Percentiles rank a stretch among this genome's conserved stretches.
These are phyloP conservation scores for Triticum dicoccoides DNA, from an alignment of 176 grass and related monocot species.

Conservation along the genomic window DNA sequence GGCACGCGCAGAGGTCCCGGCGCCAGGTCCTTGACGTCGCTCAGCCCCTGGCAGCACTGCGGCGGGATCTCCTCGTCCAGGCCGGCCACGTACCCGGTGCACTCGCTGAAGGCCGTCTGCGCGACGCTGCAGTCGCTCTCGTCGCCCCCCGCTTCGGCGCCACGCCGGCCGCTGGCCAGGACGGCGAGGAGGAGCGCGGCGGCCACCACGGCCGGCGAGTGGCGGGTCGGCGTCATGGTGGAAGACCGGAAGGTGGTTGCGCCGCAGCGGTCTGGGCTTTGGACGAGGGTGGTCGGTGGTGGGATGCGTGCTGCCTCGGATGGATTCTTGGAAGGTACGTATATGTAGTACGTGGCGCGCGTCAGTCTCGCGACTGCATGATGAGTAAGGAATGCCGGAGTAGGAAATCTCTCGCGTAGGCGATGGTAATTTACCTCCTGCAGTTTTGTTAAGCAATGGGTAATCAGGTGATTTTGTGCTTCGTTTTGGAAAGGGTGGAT, in stretches of 20 bases:
- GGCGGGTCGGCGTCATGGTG: background rate
- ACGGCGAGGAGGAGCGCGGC: background rate
- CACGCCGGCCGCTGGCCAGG: background rate
- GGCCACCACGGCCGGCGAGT: background rate
- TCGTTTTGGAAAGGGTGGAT: background rate
- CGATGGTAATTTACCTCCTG: background rate
- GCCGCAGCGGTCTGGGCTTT: background rate
- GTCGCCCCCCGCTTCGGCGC: background rate
- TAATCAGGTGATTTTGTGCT: background rate
- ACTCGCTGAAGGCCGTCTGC: conserved; percentile 33
- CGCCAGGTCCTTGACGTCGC: too few species aligned
- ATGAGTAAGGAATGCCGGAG: background rate
- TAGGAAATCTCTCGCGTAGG: background rate
- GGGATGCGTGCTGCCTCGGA: too few species aligned
- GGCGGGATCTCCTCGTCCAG: too few species aligned
- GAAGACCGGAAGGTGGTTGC: background rate
- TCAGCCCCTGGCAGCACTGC: background rate
- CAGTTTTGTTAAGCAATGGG: background rate
- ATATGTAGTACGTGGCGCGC: background rate
- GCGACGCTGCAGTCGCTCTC: conserved; percentile 9
- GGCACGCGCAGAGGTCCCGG: background rate
- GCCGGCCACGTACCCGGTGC: background rate
- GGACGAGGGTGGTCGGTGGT: background rate
- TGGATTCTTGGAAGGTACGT: background rate
- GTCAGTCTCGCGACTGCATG: background rate